Evolutionary conservation across 108 stramenopile genomes (phyloP), one percentile per base, ranked within the genome.

Genomic region (Epithemia pelagica): DNA sequence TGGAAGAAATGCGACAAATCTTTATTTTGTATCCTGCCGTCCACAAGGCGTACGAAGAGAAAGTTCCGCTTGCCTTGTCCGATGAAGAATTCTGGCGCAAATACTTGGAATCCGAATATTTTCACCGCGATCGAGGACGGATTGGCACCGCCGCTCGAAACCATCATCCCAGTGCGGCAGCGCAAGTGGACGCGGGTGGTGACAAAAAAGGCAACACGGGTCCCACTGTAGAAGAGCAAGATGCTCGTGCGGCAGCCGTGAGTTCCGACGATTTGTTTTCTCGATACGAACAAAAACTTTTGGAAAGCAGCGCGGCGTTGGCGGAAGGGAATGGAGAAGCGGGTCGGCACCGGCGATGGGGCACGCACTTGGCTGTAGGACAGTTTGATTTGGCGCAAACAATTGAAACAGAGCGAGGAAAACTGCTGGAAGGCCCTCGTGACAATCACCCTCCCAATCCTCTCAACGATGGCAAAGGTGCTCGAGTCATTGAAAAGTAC

Each of bases 61-160:
- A 94, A 74, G 92, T 94, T 0, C 92, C 92, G 21, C 60, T 94
- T 61, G 89, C 89, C 65, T 59, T 93, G 62, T 81, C 79, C 28
- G 91, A 93, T 68, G 92, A 91, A 73, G 88, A 89, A 75, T 91
- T 91, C 69, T 94, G 92, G 92, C 59, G 92, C 32, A 87, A 86
- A 54, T 93, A 93, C 66, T 72, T 93, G 67, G 91, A 93, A 70
- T 74, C 74, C 28, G 89, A 90, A 61, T 94, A 87, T 67, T 94
- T 94, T 79, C 90, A 94, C 74, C 78, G 92, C 3, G 92, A 94
- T 80, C 74, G 92, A 24, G 92, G 92, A 27, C 59, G 88, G 53
- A 67, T 91, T 5, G 92, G 92, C 22, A 74, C 79, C 21, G 76
- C 76, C 0, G 76, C 75, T 59, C 72, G 75, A 1, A 71, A 79